These are phyloP conservation scores for Magnolia sinica DNA, from an alignment of 164 flowering plant genomes.

Conservation along the genomic window DNA sequence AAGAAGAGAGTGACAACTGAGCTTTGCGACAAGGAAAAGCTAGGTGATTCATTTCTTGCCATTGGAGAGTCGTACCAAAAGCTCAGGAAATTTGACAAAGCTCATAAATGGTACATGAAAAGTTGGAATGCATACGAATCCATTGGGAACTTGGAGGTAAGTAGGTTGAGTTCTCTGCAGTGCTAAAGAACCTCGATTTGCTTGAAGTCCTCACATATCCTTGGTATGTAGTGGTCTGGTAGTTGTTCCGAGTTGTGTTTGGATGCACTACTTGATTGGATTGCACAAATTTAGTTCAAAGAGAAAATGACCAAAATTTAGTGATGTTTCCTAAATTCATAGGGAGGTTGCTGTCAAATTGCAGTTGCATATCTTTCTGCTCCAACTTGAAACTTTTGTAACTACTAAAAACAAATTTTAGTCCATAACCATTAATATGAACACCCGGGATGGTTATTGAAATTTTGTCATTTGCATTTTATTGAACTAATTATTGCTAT, in stretches of 20 bases:
- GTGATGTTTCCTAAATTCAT: no score
- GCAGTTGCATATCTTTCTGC: no score
- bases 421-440: no score
- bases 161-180: slow-evolving; percentile 4
- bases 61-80: slow-evolving; percentile 92
- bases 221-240: neutral
- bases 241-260: neutral
- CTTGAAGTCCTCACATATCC: neutral
- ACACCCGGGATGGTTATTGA: no score
- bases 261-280: no score
- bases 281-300: no score
- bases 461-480: no score
- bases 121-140: slow-evolving; percentile 65
- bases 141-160: slow-evolving; percentile 85
- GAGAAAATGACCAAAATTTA: no score
- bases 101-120: slow-evolving; percentile 76
- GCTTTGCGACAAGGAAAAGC: slow-evolving; percentile 89
- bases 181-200: neutral
- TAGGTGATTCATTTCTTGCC: slow-evolving; percentile 67
- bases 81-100: slow-evolving; percentile 72
- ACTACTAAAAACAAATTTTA: no score
- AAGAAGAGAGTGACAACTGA: slow-evolving; percentile 71
- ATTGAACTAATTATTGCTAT: no score
- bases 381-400: no score
- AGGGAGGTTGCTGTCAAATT: no score